Base-by-base conservation (phyloP, 768 basidiomycete species). In the Gymnopilus dilepis region DNA sequence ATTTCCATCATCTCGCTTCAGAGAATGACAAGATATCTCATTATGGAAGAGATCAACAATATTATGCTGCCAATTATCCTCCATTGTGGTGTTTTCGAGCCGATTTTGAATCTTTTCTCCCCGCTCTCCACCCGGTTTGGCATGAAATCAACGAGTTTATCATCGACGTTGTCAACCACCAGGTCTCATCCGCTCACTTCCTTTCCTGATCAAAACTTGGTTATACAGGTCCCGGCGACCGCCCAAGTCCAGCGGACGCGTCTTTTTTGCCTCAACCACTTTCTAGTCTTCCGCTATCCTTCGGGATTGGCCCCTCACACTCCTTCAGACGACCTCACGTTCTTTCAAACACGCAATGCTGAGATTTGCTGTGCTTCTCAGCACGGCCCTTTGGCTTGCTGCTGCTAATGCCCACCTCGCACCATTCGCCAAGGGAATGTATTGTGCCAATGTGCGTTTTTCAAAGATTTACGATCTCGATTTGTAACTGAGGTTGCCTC, bases 361-460 rank as follows among this genome's bases (percentile, higher is more conserved):
- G 37, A 58, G 53, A 53, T 40, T 56, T 53, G 41, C 51, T 26
- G 33, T 60, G 19, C 58, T 67, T 37, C 45, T 69, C 42, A 58
- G 61, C 57, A 60, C 65, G 50, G 52, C 59, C 19, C 30, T 65
- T 12, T 63, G 50, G 55, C 30, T 66, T 41, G 64, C 61, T 30
- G 40, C 48, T 52, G 74, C 69, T 30, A 66, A 69, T 22, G 81
- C 79, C 30, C 82, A 84, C 70, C 61, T 84, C 55, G 78, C 77
- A 34, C 73, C 79, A 8, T 83, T 70, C 65, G 67, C 74, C 59
- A 71, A 76, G 63, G 77, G 75, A 41, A 84, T 83, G 82, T 84
- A 78, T 65, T 81, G 80, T 60, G 55, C 78, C 4, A 77, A 82
- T 65, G 82, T 82, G 38, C 62, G 77, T 73, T 9, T 21, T 43